These are phyloP conservation scores for Penicillium sp. DNA, from an alignment of 2,329 filamentous ascomycete species.

Conservation along the genomic window DNA sequence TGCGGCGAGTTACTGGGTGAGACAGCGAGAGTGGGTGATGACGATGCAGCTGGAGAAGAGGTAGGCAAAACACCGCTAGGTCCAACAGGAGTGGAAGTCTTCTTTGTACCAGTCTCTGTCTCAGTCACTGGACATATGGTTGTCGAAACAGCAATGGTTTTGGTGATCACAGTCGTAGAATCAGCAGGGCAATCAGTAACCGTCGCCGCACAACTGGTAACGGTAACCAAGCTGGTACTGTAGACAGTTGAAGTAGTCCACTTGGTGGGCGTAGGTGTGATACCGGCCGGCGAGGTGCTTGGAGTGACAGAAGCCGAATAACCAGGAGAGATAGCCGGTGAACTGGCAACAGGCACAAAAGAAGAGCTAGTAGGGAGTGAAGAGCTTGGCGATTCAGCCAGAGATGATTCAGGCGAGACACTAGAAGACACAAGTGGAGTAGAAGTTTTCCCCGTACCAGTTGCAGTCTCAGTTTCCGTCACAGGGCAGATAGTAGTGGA, in stretches of 20 bases:
- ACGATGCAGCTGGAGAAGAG: not conserved
- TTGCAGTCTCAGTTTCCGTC: constrained; percentile 20
- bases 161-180: constrained; percentile 25
- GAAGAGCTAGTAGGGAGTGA: not conserved
- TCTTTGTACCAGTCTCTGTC: constrained; percentile 6
- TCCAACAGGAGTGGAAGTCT: not conserved
- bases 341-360: not conserved
- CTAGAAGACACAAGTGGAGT: not conserved
- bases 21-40: not conserved
- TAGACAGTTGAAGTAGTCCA: constrained; percentile 41
- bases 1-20: not conserved
- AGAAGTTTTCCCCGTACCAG: not conserved
- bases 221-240: constrained; percentile 37
- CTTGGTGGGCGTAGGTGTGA: constrained; percentile 1
- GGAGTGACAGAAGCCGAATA: not conserved
- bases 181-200: constrained; percentile 53
- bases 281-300: not conserved
- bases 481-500: constrained; percentile 62
- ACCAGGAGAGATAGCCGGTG: not conserved
- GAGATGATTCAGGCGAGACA: not conserved
- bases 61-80: not conserved
- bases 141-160: constrained; percentile 4
- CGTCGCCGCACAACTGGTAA: constrained; percentile 42
- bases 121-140: constrained; percentile 10
- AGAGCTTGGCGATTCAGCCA: not conserved